Evolutionary conservation across 495 filamentous ascomycete species (phyloP).

Genomic region (Evernia prunastri): DNA sequence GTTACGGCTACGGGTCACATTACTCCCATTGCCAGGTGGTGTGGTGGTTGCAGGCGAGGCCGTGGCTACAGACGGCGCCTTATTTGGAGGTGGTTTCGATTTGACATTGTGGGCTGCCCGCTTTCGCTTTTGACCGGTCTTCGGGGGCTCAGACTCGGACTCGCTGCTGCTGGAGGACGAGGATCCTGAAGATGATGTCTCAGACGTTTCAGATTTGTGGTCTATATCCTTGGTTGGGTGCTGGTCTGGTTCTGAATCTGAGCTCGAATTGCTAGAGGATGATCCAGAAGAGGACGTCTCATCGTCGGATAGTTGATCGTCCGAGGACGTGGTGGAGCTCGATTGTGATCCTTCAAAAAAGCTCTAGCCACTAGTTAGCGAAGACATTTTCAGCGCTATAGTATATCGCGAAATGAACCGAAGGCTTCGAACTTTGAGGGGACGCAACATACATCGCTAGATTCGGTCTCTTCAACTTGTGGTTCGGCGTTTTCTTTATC

Average conservation of each 20-base stretch:
- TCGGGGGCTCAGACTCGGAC: slow-evolving; percentile 29
- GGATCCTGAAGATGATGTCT: slow-evolving; percentile 18
- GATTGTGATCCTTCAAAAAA: slow-evolving; percentile 9
- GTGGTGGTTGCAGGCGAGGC: background rate
- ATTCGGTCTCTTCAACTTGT: slow-evolving; percentile 9
- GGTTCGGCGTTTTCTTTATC: slow-evolving; percentile 29
- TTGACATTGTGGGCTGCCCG: background rate
- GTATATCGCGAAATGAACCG: background rate
- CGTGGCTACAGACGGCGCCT: slow-evolving; percentile 2
- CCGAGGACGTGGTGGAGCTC: slow-evolving; percentile 28
- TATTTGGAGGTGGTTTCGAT: background rate
- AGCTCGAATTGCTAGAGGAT: slow-evolving; percentile 25
- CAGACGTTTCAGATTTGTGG: background rate
- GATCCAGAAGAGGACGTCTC: slow-evolving; percentile 29
- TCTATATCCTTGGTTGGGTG: background rate
- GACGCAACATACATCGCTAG: slow-evolving; percentile 17
- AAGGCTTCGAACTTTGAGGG: background rate
- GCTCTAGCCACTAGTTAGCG: slow-evolving; percentile 14
- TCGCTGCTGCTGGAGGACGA: slow-evolving; percentile 19
- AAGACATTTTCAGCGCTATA: background rate
- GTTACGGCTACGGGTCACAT: slow-evolving; percentile 49
- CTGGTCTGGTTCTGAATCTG: slow-evolving; percentile 25
- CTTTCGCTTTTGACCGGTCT: background rate
- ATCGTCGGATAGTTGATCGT: slow-evolving; percentile 26
- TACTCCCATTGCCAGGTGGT: slow-evolving; percentile 36